phyloP scores from a whole-genome alignment of 352 stramenopile genomes.

The Phytophthora uliginosa region DNA sequence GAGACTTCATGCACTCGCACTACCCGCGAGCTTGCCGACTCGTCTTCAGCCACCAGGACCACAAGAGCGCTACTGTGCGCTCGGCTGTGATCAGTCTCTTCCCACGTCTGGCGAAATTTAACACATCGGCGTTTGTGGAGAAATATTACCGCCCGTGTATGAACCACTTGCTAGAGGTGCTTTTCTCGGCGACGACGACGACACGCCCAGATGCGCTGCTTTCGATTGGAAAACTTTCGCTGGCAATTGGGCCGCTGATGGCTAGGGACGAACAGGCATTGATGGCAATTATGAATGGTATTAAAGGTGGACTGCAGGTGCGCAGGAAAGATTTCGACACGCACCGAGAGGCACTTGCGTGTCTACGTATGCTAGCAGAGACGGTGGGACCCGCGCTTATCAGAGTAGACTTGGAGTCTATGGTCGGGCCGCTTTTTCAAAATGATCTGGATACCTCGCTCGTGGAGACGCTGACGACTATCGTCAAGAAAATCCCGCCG shows the following conservation, averaged over 20 bases:
- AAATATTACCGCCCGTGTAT: constrained; percentile 88
- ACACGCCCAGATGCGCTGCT: constrained; percentile 84
- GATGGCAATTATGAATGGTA: constrained; percentile 87
- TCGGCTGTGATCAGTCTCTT: constrained; percentile 90
- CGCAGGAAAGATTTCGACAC: constrained; percentile 88
- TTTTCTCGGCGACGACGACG: constrained; percentile 83
- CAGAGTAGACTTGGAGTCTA: constrained; percentile 86
- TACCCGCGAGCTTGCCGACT: constrained; percentile 79
- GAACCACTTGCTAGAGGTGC: constrained; percentile 85
- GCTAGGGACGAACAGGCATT: constrained; percentile 85
- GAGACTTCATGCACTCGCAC: constrained; percentile 91
- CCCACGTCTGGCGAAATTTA: constrained; percentile 90
- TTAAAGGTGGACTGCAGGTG: constrained; percentile 87
- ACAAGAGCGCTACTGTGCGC: constrained; percentile 83
- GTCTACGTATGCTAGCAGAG: constrained; percentile 85
- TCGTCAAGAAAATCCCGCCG: constrained; percentile 86
- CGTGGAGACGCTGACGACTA: constrained; percentile 86
- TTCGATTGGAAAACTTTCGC: constrained; percentile 86
- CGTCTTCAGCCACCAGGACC: constrained; percentile 81
- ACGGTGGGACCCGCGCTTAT: constrained; percentile 77
- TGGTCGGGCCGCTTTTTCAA: constrained; percentile 84
- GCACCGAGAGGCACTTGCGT: constrained; percentile 86
- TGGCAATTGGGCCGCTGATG: constrained; percentile 82
- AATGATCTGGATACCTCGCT: constrained; percentile 86
- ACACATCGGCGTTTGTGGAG: constrained; percentile 88